Percentiles rank a stretch among this genome's conserved stretches.
Conservation (phyloP, 352 stramenopile genomes). For the Phytopythium aichiense region DNA sequence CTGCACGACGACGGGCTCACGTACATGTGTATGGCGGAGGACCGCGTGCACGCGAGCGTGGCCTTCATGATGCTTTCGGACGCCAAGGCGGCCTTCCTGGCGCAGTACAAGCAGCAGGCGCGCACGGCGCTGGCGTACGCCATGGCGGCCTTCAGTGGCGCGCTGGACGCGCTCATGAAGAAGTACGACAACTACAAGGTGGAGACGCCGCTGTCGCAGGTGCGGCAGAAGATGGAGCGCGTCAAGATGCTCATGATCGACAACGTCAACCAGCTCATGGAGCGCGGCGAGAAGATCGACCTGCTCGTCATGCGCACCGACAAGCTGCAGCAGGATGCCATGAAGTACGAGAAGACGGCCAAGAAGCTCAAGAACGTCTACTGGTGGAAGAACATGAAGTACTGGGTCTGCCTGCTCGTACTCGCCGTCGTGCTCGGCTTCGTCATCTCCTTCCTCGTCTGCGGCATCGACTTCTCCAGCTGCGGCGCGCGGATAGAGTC, state of each 20-base stretch:
- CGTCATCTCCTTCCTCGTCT: constrained; percentile 66
- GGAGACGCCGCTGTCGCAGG: constrained; percentile 70
- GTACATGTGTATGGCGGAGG: constrained; percentile 83
- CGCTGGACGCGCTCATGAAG: constrained; percentile 65
- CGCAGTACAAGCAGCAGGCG: constrained; percentile 56
- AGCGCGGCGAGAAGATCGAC: constrained; percentile 98
- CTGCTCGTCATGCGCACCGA: constrained; percentile 81
- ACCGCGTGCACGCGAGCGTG: constrained; percentile 68
- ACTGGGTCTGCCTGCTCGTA: constrained; percentile 58
- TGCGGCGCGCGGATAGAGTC: constrained; percentile 44
- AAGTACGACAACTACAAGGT: constrained; percentile 85
- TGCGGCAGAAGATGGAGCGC: constrained; percentile 95
- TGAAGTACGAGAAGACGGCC: constrained; percentile 95
- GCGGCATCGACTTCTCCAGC: constrained; percentile 64
- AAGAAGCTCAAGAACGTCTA: constrained; percentile 90
- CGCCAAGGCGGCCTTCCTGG: constrained; percentile 57
- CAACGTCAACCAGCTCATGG: constrained; percentile 98
- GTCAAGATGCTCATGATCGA: constrained; percentile 98
- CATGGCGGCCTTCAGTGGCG: constrained; percentile 57
- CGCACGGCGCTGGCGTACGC: constrained; percentile 69
- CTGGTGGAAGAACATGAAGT: constrained; percentile 88
- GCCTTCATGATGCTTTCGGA: constrained; percentile 73
- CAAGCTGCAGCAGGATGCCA: constrained; percentile 94
- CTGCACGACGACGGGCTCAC: constrained; percentile 64
- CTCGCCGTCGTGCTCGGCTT: constrained; percentile 54